Conservation (phyloP, 2,329 filamentous ascomycete genomes). For the Hirsutella thompsonii region DNA sequence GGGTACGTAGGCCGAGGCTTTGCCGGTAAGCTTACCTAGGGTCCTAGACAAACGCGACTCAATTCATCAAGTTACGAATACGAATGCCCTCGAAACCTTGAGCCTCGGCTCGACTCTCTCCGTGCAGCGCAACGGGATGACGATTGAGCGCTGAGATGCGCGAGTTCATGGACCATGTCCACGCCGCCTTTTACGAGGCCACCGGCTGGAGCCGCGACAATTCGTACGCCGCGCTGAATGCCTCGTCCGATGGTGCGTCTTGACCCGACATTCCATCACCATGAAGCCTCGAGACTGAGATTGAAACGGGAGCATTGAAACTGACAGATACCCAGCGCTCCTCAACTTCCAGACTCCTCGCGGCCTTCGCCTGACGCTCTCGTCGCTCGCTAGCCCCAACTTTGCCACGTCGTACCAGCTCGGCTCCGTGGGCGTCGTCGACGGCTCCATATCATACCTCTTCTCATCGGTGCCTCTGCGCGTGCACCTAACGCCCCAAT, state of each 20-base stretch:
- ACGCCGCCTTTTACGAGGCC: conserved; percentile 75
- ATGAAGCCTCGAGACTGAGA: no score
- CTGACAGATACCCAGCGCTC: conserved; percentile 41
- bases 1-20: no score
- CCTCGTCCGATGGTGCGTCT: conserved; percentile 60
- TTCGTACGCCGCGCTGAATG: conserved; percentile 77
- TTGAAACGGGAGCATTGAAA: no score
- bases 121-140: conserved; percentile 10
- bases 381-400: conserved; percentile 81
- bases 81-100: neutral
- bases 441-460: conserved; percentile 93
- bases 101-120: neutral
- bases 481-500: conserved; percentile 51
- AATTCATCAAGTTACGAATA: no score
- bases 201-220: conserved; percentile 88
- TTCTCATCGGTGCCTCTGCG: conserved; percentile 76
- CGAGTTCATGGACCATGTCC: conserved; percentile 95
- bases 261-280: neutral
- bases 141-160: conserved; percentile 48
- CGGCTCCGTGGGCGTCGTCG: conserved; percentile 78
- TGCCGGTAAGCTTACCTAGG: neutral
- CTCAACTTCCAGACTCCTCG: conserved; percentile 80
- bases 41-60: no score
- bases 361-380: conserved; percentile 75
- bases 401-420: conserved; percentile 92